Evolutionary conservation across 495 filamentous ascomycete genomes (phyloP).

Genomic region (Lasiosphaeria ovina): DNA sequence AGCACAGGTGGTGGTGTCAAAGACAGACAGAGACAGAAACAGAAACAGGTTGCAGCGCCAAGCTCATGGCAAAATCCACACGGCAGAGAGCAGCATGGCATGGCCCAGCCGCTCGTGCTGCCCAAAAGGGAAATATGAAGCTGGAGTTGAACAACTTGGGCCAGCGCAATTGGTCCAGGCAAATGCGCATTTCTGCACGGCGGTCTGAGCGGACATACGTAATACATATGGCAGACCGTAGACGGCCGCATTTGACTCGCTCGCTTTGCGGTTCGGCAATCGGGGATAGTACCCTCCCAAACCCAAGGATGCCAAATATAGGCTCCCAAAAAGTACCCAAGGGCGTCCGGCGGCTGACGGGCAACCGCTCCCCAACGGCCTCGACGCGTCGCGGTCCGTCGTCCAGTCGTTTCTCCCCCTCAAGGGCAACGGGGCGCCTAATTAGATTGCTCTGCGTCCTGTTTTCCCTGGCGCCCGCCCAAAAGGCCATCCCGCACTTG

Average conservation of each 20-base stretch:
- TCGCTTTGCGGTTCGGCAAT: slow-evolving; percentile 8
- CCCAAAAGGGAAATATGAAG: no score
- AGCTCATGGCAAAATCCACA: no score
- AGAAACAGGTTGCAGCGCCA: no score
- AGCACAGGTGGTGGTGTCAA: no score
- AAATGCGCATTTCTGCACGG: slow-evolving; percentile 7
- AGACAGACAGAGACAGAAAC: no score
- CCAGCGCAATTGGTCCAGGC: not conserved
- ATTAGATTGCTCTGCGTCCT: slow-evolving; percentile 19
- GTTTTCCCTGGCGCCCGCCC: slow-evolving; percentile 15
- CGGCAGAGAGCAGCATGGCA: no score
- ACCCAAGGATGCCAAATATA: not conserved
- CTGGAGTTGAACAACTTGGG: no score
- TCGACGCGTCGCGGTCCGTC: slow-evolving; percentile 19
- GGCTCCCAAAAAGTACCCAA: not conserved
- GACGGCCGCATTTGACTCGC: not conserved
- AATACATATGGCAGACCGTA: not conserved
- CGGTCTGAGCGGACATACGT: slow-evolving; percentile 9
- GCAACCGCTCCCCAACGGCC: slow-evolving; percentile 11
- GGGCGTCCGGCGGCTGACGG: slow-evolving; percentile 13
- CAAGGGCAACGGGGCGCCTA: slow-evolving; percentile 17
- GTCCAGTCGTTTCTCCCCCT: slow-evolving; percentile 12
- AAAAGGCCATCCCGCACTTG: slow-evolving; percentile 2
- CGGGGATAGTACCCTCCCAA: not conserved
- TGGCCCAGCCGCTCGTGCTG: no score